phyloP scores from a whole-genome alignment of 2,329 filamentous ascomycete species.

The Pseudocercospora cruenta region DNA sequence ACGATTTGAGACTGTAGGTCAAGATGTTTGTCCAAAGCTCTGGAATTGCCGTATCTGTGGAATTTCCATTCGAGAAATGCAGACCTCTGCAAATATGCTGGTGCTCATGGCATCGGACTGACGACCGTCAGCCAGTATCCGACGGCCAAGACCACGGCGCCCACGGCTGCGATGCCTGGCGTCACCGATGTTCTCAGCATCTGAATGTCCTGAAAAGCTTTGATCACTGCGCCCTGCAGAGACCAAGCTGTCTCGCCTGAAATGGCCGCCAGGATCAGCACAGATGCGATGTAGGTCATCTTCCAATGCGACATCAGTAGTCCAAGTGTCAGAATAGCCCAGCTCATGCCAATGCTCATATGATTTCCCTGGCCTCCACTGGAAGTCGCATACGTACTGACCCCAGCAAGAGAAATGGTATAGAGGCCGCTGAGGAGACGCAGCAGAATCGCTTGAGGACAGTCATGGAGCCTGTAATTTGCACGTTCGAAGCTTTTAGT shows the following conservation, averaged over 20 bases:
- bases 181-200: not conserved
- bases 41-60: no score
- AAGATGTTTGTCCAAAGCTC: no score
- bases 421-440: not conserved
- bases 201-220: not conserved
- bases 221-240: not conserved
- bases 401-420: not conserved
- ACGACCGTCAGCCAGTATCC: not conserved
- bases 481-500: not conserved
- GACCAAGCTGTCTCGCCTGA: not conserved
- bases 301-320: not conserved
- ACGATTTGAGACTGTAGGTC: no score
- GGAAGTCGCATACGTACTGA: not conserved
- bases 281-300: not conserved
- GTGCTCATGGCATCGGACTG: not conserved
- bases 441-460: not conserved
- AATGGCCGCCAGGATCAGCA: not conserved
- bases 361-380: not conserved
- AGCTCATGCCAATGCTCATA: not conserved
- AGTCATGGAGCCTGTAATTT: not conserved
- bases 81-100: no score
- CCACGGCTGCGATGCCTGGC: not conserved
- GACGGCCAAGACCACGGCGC: not conserved
- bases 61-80: no score
- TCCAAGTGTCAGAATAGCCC: not conserved